These are phyloP conservation scores for Heteromeles arbutifolia DNA, from an alignment of 306 rosid species.

Conservation along the genomic window DNA sequence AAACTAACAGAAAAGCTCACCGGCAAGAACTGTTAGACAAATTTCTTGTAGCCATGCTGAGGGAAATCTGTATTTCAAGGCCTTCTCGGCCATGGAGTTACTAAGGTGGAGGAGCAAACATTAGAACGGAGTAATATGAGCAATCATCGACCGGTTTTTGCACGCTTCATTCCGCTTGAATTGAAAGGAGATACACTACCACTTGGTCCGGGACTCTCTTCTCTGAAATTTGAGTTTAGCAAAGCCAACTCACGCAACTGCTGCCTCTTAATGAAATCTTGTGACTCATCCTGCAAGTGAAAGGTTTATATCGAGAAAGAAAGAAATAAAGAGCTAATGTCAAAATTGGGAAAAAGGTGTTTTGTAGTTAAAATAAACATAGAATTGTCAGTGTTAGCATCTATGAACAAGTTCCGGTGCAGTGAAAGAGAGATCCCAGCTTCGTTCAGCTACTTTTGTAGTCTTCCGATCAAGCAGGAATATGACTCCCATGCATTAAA, in stretches of 20 bases:
- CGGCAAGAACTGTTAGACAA: conserved; percentile 64
- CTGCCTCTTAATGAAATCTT: conserved; percentile 86
- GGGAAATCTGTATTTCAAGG: conserved; percentile 23
- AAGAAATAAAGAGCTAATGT: background rate
- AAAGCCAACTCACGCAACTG: conserved; percentile 83
- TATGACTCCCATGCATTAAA: conserved; percentile 8
- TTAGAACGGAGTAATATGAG: conserved; percentile 17
- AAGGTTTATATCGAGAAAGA: conserved; percentile 18
- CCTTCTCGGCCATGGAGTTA: conserved; percentile 30
- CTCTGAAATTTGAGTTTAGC: conserved; percentile 85
- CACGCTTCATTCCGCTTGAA: conserved; percentile 93
- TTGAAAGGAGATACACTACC: conserved; percentile 92
- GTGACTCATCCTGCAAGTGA: conserved; percentile 73
- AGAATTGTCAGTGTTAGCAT: background rate
- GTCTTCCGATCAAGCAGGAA: conserved; percentile 3
- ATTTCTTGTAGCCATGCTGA: conserved; percentile 40
- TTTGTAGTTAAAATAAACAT: background rate
- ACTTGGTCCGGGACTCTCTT: conserved; percentile 89
- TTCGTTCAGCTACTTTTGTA: background rate
- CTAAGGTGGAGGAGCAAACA: conserved; percentile 22
- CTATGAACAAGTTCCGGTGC: conserved; percentile 11
- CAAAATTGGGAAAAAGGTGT: conserved; percentile 1
- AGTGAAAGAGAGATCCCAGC: conserved; percentile 7
- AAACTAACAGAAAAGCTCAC: conserved; percentile 58
- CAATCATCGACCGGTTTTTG: conserved; percentile 77